Base-by-base conservation (phyloP, 345 rosid species). In the Physaria fendleri region DNA sequence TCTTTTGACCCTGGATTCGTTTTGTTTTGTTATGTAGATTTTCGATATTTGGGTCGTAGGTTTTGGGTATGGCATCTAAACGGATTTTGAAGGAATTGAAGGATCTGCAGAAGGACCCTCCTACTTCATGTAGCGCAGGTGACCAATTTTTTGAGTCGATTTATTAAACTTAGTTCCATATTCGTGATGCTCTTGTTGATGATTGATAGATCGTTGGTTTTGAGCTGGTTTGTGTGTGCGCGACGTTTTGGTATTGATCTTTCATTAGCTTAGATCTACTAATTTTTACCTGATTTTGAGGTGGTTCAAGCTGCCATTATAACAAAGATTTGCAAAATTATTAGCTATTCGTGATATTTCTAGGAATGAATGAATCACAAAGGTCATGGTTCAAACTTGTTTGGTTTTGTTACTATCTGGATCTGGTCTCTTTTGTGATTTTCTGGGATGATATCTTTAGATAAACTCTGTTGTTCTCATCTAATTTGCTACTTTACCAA, bases 31-130 rank as follows among this genome's bases (percentile, higher is more conserved):
- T n/a, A n/a, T n/a, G n/a, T n/a, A n/a, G n/a, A n/a, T n/a, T n/a
- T n/a, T n/a, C n/a, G n/a, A n/a, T n/a, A n/a, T n/a, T n/a, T 34
- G 29, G 54, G 57, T 65, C 38, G 22, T 28, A 66, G 78, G 68
- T 65, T 49, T 30, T 46, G 65, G 76, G 80, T 24, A 71, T 85
- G 92, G 92, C 92, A 13, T 82, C 92, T 55, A 85, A 85, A 61
- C 85, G 92, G 92, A 85, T 85, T 72, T 74, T 85, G 82, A 85
- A 85, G 78, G 92, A 85, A 73, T 72, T 85, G 75, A 85, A 85
- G 76, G 92, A 82, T 77, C 75, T 85, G 65, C 88, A 85, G 78
- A 85, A 82, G 75, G 88, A 85, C 72, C 88, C 88, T 59, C 92
- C 92, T 53, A 82, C 88, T 50, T 82, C 87, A 14, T 85, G 87